phyloP scores from a whole-genome alignment of 176 grass and related monocot genomes.

The Triticum monococcum region DNA sequence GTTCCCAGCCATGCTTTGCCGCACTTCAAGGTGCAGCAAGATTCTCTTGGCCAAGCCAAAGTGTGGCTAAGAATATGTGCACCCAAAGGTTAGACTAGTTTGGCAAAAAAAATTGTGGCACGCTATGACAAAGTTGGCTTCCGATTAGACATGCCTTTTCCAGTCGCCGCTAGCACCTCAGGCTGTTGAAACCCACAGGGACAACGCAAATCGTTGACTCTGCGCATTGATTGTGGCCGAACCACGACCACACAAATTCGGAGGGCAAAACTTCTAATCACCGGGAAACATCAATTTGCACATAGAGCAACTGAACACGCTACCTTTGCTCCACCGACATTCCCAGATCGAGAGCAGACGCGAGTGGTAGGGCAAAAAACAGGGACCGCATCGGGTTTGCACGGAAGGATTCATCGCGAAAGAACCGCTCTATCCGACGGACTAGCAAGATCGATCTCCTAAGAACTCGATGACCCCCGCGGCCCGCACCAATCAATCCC shows the following conservation, averaged over 20 bases:
- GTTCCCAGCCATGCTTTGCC: neutral
- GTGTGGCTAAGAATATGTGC: neutral
- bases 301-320: neutral
- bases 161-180: neutral
- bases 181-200: neutral
- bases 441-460: conserved; percentile 14
- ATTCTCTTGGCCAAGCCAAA: neutral
- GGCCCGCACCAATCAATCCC: neutral
- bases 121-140: no score
- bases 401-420: neutral
- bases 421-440: neutral
- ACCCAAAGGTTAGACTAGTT: neutral
- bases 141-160: neutral
- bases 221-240: neutral
- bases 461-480: neutral
- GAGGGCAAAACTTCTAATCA: neutral
- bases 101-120: neutral
- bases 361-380: neutral
- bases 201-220: neutral
- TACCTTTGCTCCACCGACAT: neutral
- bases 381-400: neutral
- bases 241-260: neutral
- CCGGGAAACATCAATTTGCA: neutral
- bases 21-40: neutral
- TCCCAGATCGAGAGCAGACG: neutral